Base-by-base conservation (phyloP, 2,329 filamentous ascomycete genomes). In the Pseudopyrenochaeta lycopersici region DNA sequence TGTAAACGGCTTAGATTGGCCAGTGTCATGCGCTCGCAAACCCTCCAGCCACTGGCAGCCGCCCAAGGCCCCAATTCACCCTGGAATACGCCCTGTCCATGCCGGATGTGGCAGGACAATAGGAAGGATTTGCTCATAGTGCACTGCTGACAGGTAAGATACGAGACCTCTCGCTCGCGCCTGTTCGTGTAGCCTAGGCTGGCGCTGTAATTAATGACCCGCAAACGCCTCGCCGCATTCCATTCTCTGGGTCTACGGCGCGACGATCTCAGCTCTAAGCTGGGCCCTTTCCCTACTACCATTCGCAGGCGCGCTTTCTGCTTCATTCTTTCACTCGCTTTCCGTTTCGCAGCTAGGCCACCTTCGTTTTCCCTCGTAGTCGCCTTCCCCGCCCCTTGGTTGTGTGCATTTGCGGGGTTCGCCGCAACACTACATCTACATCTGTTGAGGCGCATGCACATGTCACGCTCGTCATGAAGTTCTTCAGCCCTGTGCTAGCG, bases 401-500 rank as follows among this genome's bases (percentile, higher is more conserved):
- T 32, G 45, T 21, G n/a, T 39, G 20, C 40, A 31, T 31, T 52
- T 45, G 42, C 50, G 41, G 41, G 39, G 46, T 30, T 23, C 38
- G 27, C 14, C n/a, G 12, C 29, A 36, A 35, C 49, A 41, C 38
- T 48, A 39, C 49, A 20, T 48, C 46, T 43, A 41, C 32, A 50
- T 49, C 27, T 14, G 32, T 39, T 32, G 43, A 46, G 30, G 36
- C 40, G 49, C 56, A 58, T 46, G 48, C 50, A 57, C 53, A 68
- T 64, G 64, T 54, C 39, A 42, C 29, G 20, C 31, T 49, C 40
- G 48, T 53, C 9, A 71, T 71, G 68, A 70, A 40, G 63, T 58
- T 63, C 32, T 66, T 69, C 58, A 60, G 61, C 62, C 56, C 61
- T 60, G 58, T 56, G 53, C 67, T 71, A 58, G 56, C 63, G 27